Base-by-base conservation (phyloP, 352 stramenopile species). In the Phytophthora melonis region DNA sequence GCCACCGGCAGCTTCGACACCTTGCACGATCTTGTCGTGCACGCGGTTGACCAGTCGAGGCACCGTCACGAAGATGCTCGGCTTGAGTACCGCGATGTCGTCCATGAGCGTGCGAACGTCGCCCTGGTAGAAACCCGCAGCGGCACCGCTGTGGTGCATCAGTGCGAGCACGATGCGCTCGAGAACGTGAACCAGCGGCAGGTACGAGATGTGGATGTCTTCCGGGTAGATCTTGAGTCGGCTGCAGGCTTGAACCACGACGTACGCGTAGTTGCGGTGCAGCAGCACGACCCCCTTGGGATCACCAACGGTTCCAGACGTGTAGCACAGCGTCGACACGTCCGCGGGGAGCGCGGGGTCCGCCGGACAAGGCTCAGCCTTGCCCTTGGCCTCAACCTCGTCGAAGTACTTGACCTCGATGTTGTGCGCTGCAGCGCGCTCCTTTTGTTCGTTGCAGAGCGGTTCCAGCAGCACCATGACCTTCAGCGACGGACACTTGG, bases 101-200 rank as follows among this genome's bases (percentile, higher is more conserved):
- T 98, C 93, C 77, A 99, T 91, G 5, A 99, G 78, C 11, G 93
- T 81, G 30, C 83, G 67, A 41, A 97, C 84, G 73, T 98, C 88
- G 6, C 96, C 96, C 11, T 95, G 85, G 72, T 79, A 89, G 56
- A 86, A 86, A 0, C 79, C 41, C 95, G 90, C 52, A 79, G 83
- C 47, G 82, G 95, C 68, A 87, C 97, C 50, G 75, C 89, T 64
- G 21, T 99, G 63, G 74, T 98, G 91, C 5, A 78, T 70, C 14
- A 81, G 59, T 25, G 80, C 87, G 7, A 97, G 92, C 30, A 98
- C 86, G 8, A 93, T 77, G 5, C 97, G 88, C 84, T 99, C 97
- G 63, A 98, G 97, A 32, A 99, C 97, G 82, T 99, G 97, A 1
- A 97, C 87, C 16, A 99, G 77, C 18, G 97, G 97, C 36, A 99